Evolutionary conservation across 129 eudicot species (phyloP).

Genomic region (Flaveria brownii): DNA sequence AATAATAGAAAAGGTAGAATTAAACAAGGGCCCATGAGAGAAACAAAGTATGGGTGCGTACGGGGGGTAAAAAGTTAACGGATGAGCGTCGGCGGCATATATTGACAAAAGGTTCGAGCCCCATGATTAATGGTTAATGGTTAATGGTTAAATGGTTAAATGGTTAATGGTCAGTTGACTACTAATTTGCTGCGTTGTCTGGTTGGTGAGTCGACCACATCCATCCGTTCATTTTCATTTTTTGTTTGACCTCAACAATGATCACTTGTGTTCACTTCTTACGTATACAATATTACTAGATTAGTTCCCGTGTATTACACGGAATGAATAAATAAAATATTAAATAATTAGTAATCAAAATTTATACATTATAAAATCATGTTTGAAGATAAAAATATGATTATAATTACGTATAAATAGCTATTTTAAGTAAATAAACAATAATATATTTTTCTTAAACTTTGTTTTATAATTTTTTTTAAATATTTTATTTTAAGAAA

Average conservation of each 20-base stretch:
- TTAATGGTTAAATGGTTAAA: too few species aligned
- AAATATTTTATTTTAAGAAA: too few species aligned
- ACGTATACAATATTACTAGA: not conserved
- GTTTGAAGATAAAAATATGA: too few species aligned
- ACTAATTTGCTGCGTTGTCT: slow-evolving; percentile 12
- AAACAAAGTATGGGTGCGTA: slow-evolving; percentile 32
- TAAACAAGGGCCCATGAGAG: not conserved
- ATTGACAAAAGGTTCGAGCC: slow-evolving; percentile 31
- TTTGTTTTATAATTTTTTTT: too few species aligned
- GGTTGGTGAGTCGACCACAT: slow-evolving; percentile 26
- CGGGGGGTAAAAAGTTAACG: slow-evolving; percentile 22
- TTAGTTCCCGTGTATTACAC: too few species aligned
- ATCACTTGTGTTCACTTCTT: not conserved
- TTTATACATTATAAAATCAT: too few species aligned
- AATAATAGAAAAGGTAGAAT: not conserved
- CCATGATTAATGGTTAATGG: too few species aligned
- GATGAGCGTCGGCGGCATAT: slow-evolving; percentile 27
- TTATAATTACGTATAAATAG: too few species aligned
- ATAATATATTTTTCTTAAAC: too few species aligned
- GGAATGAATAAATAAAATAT: too few species aligned
- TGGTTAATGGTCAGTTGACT: not conserved
- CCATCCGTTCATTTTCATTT: not conserved
- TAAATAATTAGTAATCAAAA: too few species aligned
- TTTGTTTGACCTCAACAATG: not conserved
- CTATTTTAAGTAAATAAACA: too few species aligned